Base-by-base conservation (phyloP, 2,329 filamentous ascomycete species). In the Laburnicola sp. region DNA sequence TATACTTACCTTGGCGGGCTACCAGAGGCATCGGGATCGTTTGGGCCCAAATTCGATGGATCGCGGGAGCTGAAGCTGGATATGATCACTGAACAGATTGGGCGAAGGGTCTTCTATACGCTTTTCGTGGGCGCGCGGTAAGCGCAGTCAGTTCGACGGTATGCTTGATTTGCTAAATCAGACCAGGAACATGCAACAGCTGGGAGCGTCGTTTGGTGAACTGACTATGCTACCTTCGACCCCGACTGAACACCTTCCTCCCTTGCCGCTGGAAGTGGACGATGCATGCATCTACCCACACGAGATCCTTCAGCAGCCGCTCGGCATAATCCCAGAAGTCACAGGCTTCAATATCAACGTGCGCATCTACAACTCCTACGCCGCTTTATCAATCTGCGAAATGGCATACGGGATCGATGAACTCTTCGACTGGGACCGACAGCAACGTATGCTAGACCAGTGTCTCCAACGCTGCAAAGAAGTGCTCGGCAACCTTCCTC, bases 311-410 rank as follows among this genome's bases (percentile, higher is more conserved):
- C 78, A 82, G 6, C 91, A 93, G 62, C 86, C 88, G 2, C 75
- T 83, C 16, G 85, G 84, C 4, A 77, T 81, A 1, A 75, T 92
- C 1, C 88, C 91, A 0, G 80, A 87, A 32, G 76, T 96, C 39
- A 84, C 87, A 0, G 91, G 89, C 0, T 96, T 95, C 76, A 92
- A 91, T 53, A 82, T 87, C 50, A 91, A 86, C 53, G 85, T 91
- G 30, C 83, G 86, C 44, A 84, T 94, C 31, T 95, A 90, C 70
- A 82, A 83, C 60, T 91, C 90, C 2, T 94, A 93, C 79, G 90
- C 89, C 49, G 80, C 86, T 3, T 76, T 95, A 3, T 82, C 88
- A 1, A 88, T 87, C n/a, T 83, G 91, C 63, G 91, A 96, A 65
- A 82, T 91, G 68, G 87, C 88, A 1, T 92, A 92, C 69, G 90